These are phyloP conservation scores for Coemansia umbellata DNA, from an alignment of 192 early-diverging fungal genomes.

Conservation along the genomic window DNA sequence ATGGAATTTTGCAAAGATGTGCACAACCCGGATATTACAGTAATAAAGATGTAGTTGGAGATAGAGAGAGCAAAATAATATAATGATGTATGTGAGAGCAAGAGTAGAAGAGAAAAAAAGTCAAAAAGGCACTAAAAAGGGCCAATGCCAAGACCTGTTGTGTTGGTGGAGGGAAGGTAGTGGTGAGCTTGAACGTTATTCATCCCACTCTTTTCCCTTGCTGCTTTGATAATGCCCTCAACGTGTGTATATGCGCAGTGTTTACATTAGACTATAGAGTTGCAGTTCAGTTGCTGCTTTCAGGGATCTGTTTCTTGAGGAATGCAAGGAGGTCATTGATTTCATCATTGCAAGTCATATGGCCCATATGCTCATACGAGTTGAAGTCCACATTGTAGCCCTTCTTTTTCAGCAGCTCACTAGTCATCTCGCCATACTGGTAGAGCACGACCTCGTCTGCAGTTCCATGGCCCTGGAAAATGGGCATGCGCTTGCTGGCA, in stretches of 20 bases:
- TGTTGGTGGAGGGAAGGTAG: too few relatives aligned
- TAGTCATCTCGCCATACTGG: slow-evolving; percentile 67
- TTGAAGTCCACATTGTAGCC: slow-evolving; percentile 70
- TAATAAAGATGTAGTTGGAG: not conserved
- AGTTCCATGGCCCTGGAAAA: slow-evolving; percentile 84
- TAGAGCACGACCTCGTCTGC: slow-evolving; percentile 70
- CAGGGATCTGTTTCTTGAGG: slow-evolving; percentile 54
- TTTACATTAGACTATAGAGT: too few relatives aligned
- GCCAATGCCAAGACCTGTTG: too few relatives aligned
- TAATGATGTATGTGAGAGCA: not conserved
- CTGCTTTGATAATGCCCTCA: too few relatives aligned
- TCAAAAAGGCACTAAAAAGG: not conserved
- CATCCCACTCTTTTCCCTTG: too few relatives aligned
- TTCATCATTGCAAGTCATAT: slow-evolving; percentile 67
- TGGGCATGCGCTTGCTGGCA: slow-evolving; percentile 65
- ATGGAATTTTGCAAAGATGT: too few relatives aligned
- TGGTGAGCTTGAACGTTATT: too few relatives aligned
- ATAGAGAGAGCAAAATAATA: not conserved
- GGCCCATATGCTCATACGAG: slow-evolving; percentile 77
- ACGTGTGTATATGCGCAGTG: too few relatives aligned
- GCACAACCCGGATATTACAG: too few relatives aligned
- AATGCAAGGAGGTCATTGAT: slow-evolving; percentile 65
- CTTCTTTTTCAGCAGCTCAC: slow-evolving; percentile 56
- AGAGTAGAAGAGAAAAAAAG: not conserved
- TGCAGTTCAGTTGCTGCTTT: too few relatives aligned